Base-by-base conservation (phyloP, 202 grass and related monocot genomes). In the Eragrostis tef region DNA sequence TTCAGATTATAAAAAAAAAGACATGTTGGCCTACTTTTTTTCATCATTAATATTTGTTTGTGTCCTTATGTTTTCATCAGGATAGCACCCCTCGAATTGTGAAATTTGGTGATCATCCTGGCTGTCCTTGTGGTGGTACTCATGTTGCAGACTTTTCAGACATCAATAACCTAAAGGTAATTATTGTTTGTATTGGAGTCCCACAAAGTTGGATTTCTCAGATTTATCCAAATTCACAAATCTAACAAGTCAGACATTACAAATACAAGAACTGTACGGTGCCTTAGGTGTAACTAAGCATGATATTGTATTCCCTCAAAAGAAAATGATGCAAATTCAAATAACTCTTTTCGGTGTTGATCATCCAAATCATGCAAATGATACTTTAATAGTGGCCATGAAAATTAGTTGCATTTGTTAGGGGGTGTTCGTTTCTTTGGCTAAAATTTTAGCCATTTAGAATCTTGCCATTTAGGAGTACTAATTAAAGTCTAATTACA, bases 111-210 rank as follows among this genome's bases (percentile, higher is more conserved):
- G 76, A 93, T 20, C 42, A 88, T 51, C 77, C 81, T 51, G 94
- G 94, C 7, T 83, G 92, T 60, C 92, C 94, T 67, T 98, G 92
- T 67, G 94, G 94, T 72, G 94, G 94, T 41, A 98, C 94, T 73
- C 94, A 98, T 83, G 92, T 98, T 65, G 71, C 81, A 0, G 86
- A 98, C 15, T 67, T 91, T 53, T 87, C 94, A 11, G 36, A 67
- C 84, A 88, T 94, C 19, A 81, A 76, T 45, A 89, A 24, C 31
- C 6, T 94, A 70, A 98, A 84, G 90, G 94, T 98, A 91, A 69
- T 75, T 57, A 57, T 59, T 7, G 10, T 51, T 22, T 47, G 21
- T n/a, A 34, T n/a, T 1, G 21, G 24, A 43, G 22, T 80, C 25
- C 25, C 17, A 39, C 29, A 71, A 1, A 1, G 6, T 9, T 53